Evolutionary conservation across 208 protist genomes (phyloP).

Genomic region (Trypanosoma mega): DNA sequence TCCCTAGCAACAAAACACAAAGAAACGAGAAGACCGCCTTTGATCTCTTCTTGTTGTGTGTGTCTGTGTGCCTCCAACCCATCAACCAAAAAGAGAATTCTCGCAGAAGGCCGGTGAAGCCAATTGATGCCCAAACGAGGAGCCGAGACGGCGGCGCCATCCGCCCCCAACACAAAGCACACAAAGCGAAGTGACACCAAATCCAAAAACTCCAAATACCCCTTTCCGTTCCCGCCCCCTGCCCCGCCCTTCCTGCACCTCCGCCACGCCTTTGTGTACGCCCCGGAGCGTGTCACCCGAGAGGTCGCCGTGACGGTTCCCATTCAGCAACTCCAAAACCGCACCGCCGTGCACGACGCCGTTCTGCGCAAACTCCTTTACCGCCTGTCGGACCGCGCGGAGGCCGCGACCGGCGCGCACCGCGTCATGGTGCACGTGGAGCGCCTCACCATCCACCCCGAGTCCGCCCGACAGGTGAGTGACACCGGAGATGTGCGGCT

Average conservation of each 20-base stretch:
- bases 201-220: no score
- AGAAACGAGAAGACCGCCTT: no score
- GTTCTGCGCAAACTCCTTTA: constrained; percentile 53
- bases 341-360: constrained; percentile 32
- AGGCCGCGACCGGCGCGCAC: no score
- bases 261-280: constrained; percentile 32
- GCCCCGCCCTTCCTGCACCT: constrained; percentile 42
- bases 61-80: no score
- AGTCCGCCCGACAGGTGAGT: not conserved
- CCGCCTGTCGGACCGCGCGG: no score
- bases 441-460: not conserved
- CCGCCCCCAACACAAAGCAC: not conserved
- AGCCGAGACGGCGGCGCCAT: no score
- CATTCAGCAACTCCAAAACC: constrained; percentile 38
- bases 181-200: constrained; percentile 8
- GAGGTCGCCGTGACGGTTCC: constrained; percentile 46
- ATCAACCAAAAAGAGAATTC: no score
- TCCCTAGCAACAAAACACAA: no score
- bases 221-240: constrained; percentile 12
- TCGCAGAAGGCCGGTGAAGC: no score
- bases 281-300: constrained; percentile 25
- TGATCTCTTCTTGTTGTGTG: no score
- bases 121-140: no score
- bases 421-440: no score
- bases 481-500: constrained; percentile 44